A percentile compares a stretch with the other conserved stretches of the same genome.
Conservation (phyloP, 2,329 filamentous ascomycete genomes). For the Fusarium brevicatenulatum region DNA sequence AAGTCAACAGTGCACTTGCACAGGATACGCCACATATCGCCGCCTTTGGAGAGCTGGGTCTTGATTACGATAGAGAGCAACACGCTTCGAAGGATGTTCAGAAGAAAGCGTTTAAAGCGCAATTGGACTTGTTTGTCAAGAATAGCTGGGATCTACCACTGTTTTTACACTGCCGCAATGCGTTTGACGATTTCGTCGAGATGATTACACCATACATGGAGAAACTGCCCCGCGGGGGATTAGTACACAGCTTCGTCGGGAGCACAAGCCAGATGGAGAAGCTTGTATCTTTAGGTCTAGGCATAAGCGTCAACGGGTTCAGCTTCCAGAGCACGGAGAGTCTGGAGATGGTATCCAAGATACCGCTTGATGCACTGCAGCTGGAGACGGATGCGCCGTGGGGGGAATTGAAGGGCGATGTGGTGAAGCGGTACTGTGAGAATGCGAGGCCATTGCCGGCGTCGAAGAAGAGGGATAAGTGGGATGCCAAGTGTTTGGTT, state of each 20-base stretch:
- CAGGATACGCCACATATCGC: conserved; percentile 47
- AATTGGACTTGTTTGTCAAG: conserved; percentile 41
- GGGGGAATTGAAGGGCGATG: conserved; percentile 43
- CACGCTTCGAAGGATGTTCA: conserved; percentile 52
- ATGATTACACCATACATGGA: conserved; percentile 53
- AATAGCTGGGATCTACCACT: conserved; percentile 41
- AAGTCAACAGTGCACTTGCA: conserved; percentile 40
- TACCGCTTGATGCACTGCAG: conserved; percentile 39
- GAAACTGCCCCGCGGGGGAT: conserved; percentile 36
- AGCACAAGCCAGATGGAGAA: conserved; percentile 41
- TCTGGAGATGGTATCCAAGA: conserved; percentile 39
- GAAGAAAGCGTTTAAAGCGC: conserved; percentile 38
- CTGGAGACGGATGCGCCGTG: conserved; percentile 44
- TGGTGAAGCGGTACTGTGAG: conserved; percentile 54
- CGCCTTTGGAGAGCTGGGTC: conserved; percentile 61
- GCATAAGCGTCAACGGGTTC: conserved; percentile 58
- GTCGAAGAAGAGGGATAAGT: conserved; percentile 62
- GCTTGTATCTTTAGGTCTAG: conserved; percentile 35
- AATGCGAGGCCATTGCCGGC: conserved; percentile 51
- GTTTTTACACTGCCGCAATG: conserved; percentile 42
- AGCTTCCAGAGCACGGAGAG: conserved; percentile 48
- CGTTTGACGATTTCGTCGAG: conserved; percentile 43
- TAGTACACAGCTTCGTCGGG: conserved; percentile 45
- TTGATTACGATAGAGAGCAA: conserved; percentile 60
- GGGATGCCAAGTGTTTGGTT: conserved; percentile 56